Base-by-base conservation (phyloP, 2,329 filamentous ascomycete genomes). In the Alternaria dauci region DNA sequence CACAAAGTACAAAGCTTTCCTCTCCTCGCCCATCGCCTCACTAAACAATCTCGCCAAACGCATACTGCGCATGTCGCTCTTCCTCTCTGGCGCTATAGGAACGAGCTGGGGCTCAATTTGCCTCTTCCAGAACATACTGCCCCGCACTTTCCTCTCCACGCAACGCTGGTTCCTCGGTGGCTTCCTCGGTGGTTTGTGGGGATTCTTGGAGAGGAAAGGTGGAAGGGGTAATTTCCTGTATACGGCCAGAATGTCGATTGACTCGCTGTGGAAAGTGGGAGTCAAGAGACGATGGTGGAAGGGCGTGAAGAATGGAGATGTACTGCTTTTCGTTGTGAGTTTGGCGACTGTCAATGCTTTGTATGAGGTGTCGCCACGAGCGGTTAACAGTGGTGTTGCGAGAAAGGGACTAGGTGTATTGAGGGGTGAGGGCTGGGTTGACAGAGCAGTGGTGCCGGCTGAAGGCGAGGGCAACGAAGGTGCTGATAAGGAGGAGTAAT, bases 231-330 rank as follows among this genome's bases (percentile, higher is more conserved):
- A 92, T 55, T 96, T 96, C 78, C 71, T 97, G 62, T 95, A 95
- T 78, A 89, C 88, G 65, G 88, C 91, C 30, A 86, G 94, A 2
- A 81, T 89, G n/a, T 93, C 90, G 61, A 83, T 97, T 30, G 91
- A 96, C 76, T 92, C 88, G 38, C 79, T 93, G 46, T 98, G 93
- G 92, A 96, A 96, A 82, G 92, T 96, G 0, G 93, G 94, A n/a
- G 87, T 91, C 56, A 98, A 98, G 87, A 84, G 90, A 34, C 87
- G 92, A 1, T 93, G 93, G 88, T 97, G 94, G 93, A 88, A 86
- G 66, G 92, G 92, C 11, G 85, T 95, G 76, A 87, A 86, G 71
- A 91, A 92, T 38, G 93, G 93, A 0, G 94, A 98, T 78, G 87
- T 97, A 5, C 87, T 90, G 81, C 81, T 98, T 4, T 94, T 98